A percentile compares a stretch with the other conserved stretches of the same genome.
Evolutionary conservation across 2,329 filamentous ascomycete genomes (phyloP).

Genomic region (Diplodia sapinea): DNA sequence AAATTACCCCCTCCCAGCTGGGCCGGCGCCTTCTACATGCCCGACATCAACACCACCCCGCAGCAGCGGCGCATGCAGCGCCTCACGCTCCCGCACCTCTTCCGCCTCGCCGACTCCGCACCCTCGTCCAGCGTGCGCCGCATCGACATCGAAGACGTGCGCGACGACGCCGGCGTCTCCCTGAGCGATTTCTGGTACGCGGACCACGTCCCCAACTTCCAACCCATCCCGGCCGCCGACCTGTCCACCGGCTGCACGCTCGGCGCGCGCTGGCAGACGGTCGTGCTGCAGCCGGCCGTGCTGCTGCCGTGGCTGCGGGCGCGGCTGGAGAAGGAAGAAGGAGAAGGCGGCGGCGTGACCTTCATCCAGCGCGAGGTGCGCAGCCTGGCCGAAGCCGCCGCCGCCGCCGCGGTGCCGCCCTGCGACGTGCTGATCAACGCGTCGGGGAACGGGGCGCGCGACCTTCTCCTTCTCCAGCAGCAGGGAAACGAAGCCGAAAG

Average conservation of each 20-base stretch:
- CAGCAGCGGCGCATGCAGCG: constrained; percentile 41
- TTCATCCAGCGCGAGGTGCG: constrained; percentile 36
- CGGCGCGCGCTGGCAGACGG: constrained; percentile 35
- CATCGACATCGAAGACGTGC: constrained; percentile 33
- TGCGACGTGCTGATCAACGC: constrained; percentile 41
- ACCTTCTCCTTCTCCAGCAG: constrained; percentile 29
- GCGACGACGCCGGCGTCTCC: constrained; percentile 24
- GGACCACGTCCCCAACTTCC: constrained; percentile 31
- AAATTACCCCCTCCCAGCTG: constrained; percentile 29
- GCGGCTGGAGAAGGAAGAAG: constrained; percentile 31
- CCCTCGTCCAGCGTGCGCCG: constrained; percentile 33
- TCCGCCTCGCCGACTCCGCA: constrained; percentile 31
- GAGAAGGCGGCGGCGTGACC: constrained; percentile 33
- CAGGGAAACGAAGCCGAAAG: constrained; percentile 11
- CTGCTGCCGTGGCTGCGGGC: constrained; percentile 39
- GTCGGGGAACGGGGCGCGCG: constrained; percentile 35
- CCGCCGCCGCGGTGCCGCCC: neutral
- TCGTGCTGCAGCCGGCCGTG: constrained; percentile 37
- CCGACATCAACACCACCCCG: constrained; percentile 34
- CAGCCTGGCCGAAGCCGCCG: constrained; percentile 35
- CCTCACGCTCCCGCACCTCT: constrained; percentile 32
- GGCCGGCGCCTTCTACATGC: constrained; percentile 44
- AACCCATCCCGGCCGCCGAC: constrained; percentile 21
- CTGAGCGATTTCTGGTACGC: constrained; percentile 32
- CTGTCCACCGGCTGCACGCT: constrained; percentile 35